Evolutionary conservation across 2,329 filamentous ascomycete genomes (phyloP), one percentile per base, ranked within the genome.

Genomic region (Beauveria sp.): DNA sequence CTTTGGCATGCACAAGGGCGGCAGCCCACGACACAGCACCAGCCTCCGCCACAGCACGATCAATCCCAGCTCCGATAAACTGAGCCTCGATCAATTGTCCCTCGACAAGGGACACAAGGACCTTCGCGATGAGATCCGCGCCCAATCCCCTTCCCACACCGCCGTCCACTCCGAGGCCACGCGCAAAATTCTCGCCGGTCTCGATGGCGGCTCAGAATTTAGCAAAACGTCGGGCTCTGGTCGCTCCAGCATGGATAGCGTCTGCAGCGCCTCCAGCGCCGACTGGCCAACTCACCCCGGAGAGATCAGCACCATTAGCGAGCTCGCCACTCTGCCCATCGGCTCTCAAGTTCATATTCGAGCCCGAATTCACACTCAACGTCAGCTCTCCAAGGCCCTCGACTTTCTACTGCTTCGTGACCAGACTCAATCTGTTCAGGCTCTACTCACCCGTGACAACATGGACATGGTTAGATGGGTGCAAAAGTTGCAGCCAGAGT

Each of bases 351-450:
- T 78, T 54, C 76, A 72, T 57, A 77, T 78, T 63, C 70, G 76
- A 61, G 76, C 75, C 43, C 72, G 75, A 52, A 75, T 76, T 46
- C 69, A 75, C 64, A 90, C 92, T 61, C 81, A 94, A 62, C 86
- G 92, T 52, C 88, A 88, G 67, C 83, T 96, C 77, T 93, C 91
- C 70, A 83, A 90, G 67, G 88, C 89, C 66, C 80, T 96, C 40
- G 90, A 91, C 68, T 96, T 96, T 73, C 77, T 96, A 48, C 83
- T 96, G 62, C 88, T 96, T 70, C 87, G 92, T 60, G 91, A 96
- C 74, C 89, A 92, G 75, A 86, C 89, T 14, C 81, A 84, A 65
- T 94, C 91, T 26, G 84, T 96, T 56, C 92, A 65, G 73, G 92
- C 91, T 64, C 90, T 96, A 3, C 78, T 97, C 18, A 64, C 72